Base-by-base conservation (phyloP, 2,329 filamentous ascomycete genomes). In the Clonostachys solani region DNA sequence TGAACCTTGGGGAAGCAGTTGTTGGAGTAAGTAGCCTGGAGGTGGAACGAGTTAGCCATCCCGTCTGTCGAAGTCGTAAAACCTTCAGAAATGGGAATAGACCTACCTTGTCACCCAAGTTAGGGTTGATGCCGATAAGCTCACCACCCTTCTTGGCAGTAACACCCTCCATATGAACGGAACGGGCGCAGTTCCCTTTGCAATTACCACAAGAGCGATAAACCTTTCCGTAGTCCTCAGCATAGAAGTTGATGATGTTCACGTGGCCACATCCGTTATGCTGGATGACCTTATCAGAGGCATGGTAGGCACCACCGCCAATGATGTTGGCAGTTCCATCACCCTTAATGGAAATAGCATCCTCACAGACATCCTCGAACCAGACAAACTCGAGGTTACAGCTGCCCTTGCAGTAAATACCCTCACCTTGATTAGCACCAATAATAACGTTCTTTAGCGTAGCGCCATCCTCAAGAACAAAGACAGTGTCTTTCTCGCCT, bases 371-470 rank as follows among this genome's bases (percentile, higher is more conserved):
- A 44, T 68, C 61, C 15, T 59, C 56, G 61, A 63, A 67, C 66
- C 64, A 67, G 50, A 70, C 67, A 48, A 64, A 64, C 53, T 60
- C 63, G 23, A 63, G 50, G 12, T 58, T 65, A 54, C 74, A 77
- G 13, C 67, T 60, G 34, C 72, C 73, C 45, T 68, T 59, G 60
- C 75, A 78, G 61, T 78, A 74, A 19, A 78, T 68, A 45, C 69
- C 75, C 58, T 76, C 75, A 33, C 69, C 65, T 50, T 76, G 65
- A 47, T 72, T 67, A 15, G 64, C 64, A 17, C 76, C 74, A 44
- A 78, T 78, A 55, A 79, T 76, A 57, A 73, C 74, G 54, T 78
- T 78, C 51, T 66, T 70, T 17, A 79, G 61, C 17, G 67, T 74
- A 23, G 69, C 77, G 29, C 75, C 75, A 44, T 69, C 62, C 57